phyloP scores from a whole-genome alignment of 2,329 filamentous ascomycete species.

The Harringtonia lauricola region DNA sequence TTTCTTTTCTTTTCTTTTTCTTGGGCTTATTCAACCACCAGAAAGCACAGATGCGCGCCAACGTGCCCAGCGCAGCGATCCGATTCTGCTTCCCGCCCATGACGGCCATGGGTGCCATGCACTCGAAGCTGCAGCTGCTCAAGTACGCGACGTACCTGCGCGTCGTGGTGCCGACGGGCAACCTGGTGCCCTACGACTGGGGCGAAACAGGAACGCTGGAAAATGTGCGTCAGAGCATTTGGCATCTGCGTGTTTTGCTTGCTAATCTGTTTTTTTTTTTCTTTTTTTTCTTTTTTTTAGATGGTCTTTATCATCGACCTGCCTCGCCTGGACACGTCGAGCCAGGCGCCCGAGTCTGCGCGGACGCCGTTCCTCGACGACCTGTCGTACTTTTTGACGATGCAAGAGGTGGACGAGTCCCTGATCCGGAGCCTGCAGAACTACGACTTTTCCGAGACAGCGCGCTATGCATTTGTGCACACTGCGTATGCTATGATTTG shows the following conservation, averaged over 20 bases:
- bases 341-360: slow-evolving; percentile 7
- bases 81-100: slow-evolving; percentile 76
- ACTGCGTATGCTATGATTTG: slow-evolving; percentile 49
- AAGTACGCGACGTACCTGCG: slow-evolving; percentile 65
- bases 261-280: background rate
- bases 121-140: slow-evolving; percentile 89
- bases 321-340: slow-evolving; percentile 40
- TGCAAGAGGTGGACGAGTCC: slow-evolving; percentile 51
- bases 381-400: slow-evolving; percentile 57
- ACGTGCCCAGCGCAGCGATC: slow-evolving; percentile 41
- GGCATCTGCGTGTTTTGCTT: background rate
- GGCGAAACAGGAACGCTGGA: slow-evolving; percentile 77
- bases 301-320: slow-evolving; percentile 89
- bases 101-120: slow-evolving; percentile 67
- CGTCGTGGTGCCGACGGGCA: slow-evolving; percentile 78
- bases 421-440: slow-evolving; percentile 58
- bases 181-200: slow-evolving; percentile 81
- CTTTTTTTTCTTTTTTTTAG: slow-evolving; percentile 24
- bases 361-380: slow-evolving; percentile 51
- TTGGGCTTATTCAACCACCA: slow-evolving; percentile 13
- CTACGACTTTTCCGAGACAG: slow-evolving; percentile 74
- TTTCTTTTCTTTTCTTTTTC: background rate
- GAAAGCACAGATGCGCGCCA: slow-evolving; percentile 37
- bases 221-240: slow-evolving; percentile 49
- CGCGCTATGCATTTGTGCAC: slow-evolving; percentile 68